A percentile compares a stretch with the other conserved stretches of the same genome.
Evolutionary conservation across 75 land plant genomes (phyloP).

Genomic region (Pinus tabuliformis): DNA sequence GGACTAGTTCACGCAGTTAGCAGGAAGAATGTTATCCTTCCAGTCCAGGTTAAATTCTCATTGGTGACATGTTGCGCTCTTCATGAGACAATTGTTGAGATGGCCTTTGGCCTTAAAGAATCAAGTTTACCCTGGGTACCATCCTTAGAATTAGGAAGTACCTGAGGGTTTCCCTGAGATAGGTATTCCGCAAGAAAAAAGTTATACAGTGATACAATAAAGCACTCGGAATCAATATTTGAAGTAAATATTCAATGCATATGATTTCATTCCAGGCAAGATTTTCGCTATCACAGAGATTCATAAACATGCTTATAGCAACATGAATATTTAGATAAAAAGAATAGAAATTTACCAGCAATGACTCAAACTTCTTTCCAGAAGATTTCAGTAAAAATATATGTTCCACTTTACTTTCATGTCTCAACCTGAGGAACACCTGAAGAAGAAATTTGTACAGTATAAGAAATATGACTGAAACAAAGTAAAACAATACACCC

Average conservation of each 20-base stretch:
- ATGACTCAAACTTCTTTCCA: slow-evolving; percentile 48
- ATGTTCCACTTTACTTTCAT: slow-evolving; percentile 76
- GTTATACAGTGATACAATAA: too few relatives aligned
- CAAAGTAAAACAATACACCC: not conserved
- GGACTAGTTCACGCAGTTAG: too few relatives aligned
- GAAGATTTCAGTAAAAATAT: slow-evolving; percentile 54
- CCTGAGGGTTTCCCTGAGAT: too few relatives aligned
- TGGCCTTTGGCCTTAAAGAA: too few relatives aligned
- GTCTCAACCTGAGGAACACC: slow-evolving; percentile 76
- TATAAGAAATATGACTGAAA: not conserved
- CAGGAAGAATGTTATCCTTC: too few relatives aligned
- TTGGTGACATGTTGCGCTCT: too few relatives aligned
- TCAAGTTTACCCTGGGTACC: too few relatives aligned
- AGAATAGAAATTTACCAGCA: slow-evolving; percentile 34
- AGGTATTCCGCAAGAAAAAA: too few relatives aligned
- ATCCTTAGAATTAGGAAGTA: too few relatives aligned
- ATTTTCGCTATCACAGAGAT: not conserved
- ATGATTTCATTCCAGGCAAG: not conserved
- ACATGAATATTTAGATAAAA: not conserved
- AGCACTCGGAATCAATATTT: not conserved
- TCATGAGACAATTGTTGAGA: too few relatives aligned
- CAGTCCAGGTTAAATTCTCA: too few relatives aligned
- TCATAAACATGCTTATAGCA: not conserved
- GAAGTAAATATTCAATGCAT: not conserved
- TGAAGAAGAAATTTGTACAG: slow-evolving; percentile 17